Evolutionary conservation across 2,329 filamentous ascomycete species (phyloP).

Genomic region (Pseudogymnoascus sp.): DNA sequence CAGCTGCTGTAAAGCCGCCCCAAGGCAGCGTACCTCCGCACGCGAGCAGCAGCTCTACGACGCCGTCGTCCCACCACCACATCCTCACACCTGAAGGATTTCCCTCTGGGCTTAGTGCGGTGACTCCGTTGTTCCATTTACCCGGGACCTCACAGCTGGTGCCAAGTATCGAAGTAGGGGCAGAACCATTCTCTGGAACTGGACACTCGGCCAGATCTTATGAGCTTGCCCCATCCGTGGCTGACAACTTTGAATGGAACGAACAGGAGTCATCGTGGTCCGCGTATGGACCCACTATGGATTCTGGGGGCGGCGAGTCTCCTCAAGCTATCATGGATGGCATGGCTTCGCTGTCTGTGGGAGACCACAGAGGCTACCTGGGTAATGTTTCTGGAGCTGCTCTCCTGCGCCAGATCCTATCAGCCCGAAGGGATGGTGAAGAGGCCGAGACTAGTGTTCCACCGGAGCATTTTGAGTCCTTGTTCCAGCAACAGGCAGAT

Average conservation of each 20-base stretch:
- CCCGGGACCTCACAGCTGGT: not conserved
- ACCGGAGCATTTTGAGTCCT: not conserved
- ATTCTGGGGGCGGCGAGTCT: not conserved
- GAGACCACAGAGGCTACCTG: slow-evolving; percentile 17
- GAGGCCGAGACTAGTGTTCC: not conserved
- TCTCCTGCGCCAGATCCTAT: slow-evolving; percentile 14
- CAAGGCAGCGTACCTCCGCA: not conserved
- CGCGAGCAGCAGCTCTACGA: not conserved
- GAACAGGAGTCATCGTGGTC: slow-evolving; percentile 7
- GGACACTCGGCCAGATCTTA: not conserved
- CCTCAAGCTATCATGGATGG: slow-evolving; percentile 15
- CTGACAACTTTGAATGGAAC: slow-evolving; percentile 8
- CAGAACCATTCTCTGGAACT: not conserved
- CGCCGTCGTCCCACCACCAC: not conserved
- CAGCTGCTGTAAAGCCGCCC: not conserved
- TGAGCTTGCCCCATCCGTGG: slow-evolving; percentile 5
- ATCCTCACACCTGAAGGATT: not conserved
- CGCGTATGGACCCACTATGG: not conserved
- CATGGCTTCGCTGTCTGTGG: slow-evolving; percentile 18
- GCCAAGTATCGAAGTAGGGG: not conserved
- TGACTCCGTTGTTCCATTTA: not conserved
- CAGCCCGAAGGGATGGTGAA: not conserved
- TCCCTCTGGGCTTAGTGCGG: not conserved
- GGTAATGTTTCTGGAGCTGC: slow-evolving; percentile 18
- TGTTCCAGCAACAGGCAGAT: slow-evolving; percentile 6